Conservation (phyloP, 345 rosid genomes). For the Capsella bursapastoris region DNA sequence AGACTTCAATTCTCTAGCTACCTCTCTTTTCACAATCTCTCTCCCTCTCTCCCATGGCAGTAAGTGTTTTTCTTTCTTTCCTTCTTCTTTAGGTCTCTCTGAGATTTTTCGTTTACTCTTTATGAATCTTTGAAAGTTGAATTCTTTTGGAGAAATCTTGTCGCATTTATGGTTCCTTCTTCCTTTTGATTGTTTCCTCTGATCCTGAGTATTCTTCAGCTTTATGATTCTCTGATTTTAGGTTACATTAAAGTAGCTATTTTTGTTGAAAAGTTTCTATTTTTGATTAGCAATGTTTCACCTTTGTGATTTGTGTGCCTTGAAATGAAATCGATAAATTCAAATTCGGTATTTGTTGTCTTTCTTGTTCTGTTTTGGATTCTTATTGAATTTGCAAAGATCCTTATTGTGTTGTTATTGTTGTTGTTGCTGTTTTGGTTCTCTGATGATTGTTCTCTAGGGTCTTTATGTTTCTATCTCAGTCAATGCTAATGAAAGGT, state of each 20-base stretch:
- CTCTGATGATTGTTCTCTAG: slow-evolving; percentile 9
- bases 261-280: slow-evolving; percentile 4
- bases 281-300: background rate
- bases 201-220: background rate
- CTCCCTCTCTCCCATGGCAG: slow-evolving; percentile 55
- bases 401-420: slow-evolving; percentile 15
- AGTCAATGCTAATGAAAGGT: background rate
- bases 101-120: background rate
- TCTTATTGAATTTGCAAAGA: slow-evolving; percentile 21
- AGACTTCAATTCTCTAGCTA: slow-evolving; percentile 11
- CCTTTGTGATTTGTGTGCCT: background rate
- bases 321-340: background rate
- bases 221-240: slow-evolving; percentile 27
- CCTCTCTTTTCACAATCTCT: slow-evolving; percentile 24
- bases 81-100: slow-evolving; percentile 3
- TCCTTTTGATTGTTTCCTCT: no score
- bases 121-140: slow-evolving; percentile 10
- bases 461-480: background rate
- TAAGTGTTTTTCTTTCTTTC: slow-evolving; percentile 46
- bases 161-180: slow-evolving; percentile 3
- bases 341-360: background rate
- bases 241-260: background rate
- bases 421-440: slow-evolving; percentile 10
- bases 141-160: background rate
- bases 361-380: background rate